Conservation (phyloP, 1,284 basidiomycete genomes). For the Exobasidium rhododendri region DNA sequence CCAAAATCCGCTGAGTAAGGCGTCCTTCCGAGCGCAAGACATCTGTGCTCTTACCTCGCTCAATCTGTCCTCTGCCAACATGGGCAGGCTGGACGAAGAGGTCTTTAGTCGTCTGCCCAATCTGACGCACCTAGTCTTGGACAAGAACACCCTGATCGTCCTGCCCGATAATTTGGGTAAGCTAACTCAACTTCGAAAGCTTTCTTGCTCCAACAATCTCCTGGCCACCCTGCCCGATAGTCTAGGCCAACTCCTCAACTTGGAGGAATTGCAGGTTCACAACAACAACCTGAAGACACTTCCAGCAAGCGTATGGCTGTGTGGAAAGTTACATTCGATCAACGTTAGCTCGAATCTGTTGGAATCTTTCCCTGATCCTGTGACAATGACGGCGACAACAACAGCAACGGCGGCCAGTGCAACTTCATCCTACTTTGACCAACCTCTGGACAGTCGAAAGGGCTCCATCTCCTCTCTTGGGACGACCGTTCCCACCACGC, state of each 20-base stretch:
- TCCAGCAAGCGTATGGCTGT: slow-evolving; percentile 78
- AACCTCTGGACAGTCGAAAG: slow-evolving; percentile 11
- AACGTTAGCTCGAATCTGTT: slow-evolving; percentile 89
- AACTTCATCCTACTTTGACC: slow-evolving; percentile 30
- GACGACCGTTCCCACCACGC: not conserved
- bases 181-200: slow-evolving; percentile 67
- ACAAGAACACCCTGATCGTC: slow-evolving; percentile 69
- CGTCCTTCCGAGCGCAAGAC: slow-evolving; percentile 38
- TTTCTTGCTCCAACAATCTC: slow-evolving; percentile 87
- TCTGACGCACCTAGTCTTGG: slow-evolving; percentile 43
- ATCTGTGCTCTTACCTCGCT: slow-evolving; percentile 66
- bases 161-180: slow-evolving; percentile 78
- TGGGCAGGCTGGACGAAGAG: slow-evolving; percentile 73
- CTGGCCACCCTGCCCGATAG: slow-evolving; percentile 73
- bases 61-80: slow-evolving; percentile 85
- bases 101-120: slow-evolving; percentile 42
- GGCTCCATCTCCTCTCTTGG: slow-evolving; percentile 11
- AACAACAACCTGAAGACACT: slow-evolving; percentile 84
- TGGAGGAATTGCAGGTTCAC: slow-evolving; percentile 79
- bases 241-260: slow-evolving; percentile 72
- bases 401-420: slow-evolving; percentile 48
- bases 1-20: slow-evolving; percentile 49
- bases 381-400: too few species aligned
- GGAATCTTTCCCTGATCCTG: slow-evolving; percentile 65
- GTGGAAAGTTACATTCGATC: slow-evolving; percentile 69